Evolutionary conservation across 78 protist genomes (phyloP).

Genomic region (Pigoraptor vietnamica): DNA sequence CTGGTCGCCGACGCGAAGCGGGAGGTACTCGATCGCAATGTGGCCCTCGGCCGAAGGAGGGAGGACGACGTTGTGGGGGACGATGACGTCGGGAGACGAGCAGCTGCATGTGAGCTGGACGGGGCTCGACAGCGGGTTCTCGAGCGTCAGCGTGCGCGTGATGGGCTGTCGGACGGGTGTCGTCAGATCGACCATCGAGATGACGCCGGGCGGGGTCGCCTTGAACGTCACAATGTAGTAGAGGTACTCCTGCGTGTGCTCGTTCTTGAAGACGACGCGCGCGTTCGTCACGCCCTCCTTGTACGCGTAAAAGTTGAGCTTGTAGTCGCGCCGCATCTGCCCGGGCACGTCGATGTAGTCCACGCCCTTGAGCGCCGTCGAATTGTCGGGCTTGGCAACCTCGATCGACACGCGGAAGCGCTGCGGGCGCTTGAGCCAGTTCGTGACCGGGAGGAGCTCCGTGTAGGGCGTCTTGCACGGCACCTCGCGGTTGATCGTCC

Average conservation of each 20-base stretch:
- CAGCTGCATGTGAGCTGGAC: constrained; percentile 20
- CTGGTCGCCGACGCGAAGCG: constrained; percentile 23
- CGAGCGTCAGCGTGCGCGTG: constrained; percentile 19
- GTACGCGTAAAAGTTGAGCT: constrained; percentile 26
- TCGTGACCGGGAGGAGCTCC: constrained; percentile 25
- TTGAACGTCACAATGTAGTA: constrained; percentile 16
- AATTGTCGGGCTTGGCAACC: neutral
- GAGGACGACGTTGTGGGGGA: neutral
- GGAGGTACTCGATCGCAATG: constrained; percentile 28
- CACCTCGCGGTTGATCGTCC: neutral
- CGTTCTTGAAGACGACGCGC: constrained; percentile 36
- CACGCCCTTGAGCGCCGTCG: constrained; percentile 26
- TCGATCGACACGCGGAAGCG: constrained; percentile 51
- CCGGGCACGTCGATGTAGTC: constrained; percentile 66
- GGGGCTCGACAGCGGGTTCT: constrained; percentile 46
- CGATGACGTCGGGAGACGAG: neutral
- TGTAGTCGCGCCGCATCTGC: constrained; percentile 11
- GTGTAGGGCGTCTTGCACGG: constrained; percentile 1
- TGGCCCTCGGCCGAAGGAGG: neutral
- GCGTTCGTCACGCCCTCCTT: constrained; percentile 33
- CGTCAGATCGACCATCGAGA: constrained; percentile 13
- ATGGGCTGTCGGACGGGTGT: constrained; percentile 47
- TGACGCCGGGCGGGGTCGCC: constrained; percentile 16
- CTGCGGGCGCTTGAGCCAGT: constrained; percentile 62
- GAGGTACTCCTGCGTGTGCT: constrained; percentile 48